phyloP scores from a whole-genome alignment of 345 rosid genomes.

The Cardamine chenopodiifolia region DNA sequence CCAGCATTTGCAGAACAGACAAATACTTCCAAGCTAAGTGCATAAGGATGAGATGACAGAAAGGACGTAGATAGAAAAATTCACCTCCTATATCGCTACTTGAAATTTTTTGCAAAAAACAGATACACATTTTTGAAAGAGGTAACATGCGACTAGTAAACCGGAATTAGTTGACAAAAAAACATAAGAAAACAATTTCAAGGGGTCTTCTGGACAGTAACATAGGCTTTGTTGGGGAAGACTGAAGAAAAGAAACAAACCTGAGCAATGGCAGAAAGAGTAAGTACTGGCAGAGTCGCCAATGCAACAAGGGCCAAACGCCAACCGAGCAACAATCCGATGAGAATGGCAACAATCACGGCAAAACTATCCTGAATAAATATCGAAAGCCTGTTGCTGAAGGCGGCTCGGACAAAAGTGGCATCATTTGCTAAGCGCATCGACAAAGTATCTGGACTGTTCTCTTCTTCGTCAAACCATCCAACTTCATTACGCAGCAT shows the following conservation, averaged over 20 bases:
- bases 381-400: slow-evolving; percentile 97
- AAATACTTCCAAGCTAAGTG: not conserved
- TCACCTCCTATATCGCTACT: slow-evolving; percentile 5
- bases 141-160: slow-evolving; percentile 11
- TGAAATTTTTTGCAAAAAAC: not conserved
- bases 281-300: slow-evolving; percentile 88
- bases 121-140: slow-evolving; percentile 9
- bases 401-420: slow-evolving; percentile 97
- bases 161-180: not conserved
- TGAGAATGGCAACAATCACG: slow-evolving; percentile 81
- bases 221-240: slow-evolving; percentile 4
- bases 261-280: slow-evolving; percentile 95
- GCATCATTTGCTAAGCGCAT: slow-evolving; percentile 99
- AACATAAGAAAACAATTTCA: slow-evolving; percentile 1
- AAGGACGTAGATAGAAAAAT: not conserved
- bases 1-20: not conserved
- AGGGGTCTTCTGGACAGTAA: not conserved
- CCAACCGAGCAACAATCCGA: slow-evolving; percentile 91
- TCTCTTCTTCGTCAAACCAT: slow-evolving; percentile 99
- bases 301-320: slow-evolving; percentile 93
- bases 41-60: slow-evolving; percentile 17
- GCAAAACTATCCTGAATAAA: slow-evolving; percentile 97
- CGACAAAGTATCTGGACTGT: slow-evolving; percentile 91
- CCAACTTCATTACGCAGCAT: slow-evolving; percentile 99
- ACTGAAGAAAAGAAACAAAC: slow-evolving; percentile 50